A percentile compares a stretch with the other conserved stretches of the same genome.
These are phyloP conservation scores for Amanita rimosa DNA, from an alignment of 768 basidiomycete genomes.

Conservation along the genomic window DNA sequence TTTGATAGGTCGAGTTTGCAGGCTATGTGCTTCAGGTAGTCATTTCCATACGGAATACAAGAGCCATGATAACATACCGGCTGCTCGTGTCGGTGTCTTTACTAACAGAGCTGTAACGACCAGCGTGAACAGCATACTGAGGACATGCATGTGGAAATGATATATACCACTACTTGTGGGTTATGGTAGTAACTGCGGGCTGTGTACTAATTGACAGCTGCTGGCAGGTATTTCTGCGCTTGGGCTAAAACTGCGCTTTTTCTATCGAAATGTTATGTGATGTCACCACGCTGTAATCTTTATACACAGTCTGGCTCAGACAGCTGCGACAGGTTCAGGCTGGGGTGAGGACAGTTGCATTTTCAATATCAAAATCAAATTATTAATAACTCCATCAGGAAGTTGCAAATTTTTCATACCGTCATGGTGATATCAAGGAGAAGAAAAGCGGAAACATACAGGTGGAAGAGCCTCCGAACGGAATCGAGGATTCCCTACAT, in stretches of 20 bases:
- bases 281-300: no score
- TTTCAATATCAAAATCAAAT: not conserved
- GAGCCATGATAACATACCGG: slow-evolving; percentile 19
- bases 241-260: not conserved
- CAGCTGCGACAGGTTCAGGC: not conserved
- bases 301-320: no score
- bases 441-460: not conserved
- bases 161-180: slow-evolving; percentile 15
- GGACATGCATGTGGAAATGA: slow-evolving; percentile 23
- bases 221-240: no score
- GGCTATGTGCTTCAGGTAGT: slow-evolving; percentile 26
- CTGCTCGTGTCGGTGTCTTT: slow-evolving; percentile 18
- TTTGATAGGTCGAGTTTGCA: slow-evolving; percentile 35
- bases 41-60: not conserved
- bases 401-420: not conserved
- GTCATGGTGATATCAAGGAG: not conserved
- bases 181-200: not conserved
- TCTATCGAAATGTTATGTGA: not conserved
- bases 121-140: slow-evolving; percentile 26
- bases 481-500: no score
- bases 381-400: not conserved
- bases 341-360: no score
- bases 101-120: slow-evolving; percentile 30
- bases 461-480: not conserved
- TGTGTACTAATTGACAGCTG: not conserved